Base-by-base conservation (phyloP, 768 basidiomycete genomes). In the Harrya chromipes region DNA sequence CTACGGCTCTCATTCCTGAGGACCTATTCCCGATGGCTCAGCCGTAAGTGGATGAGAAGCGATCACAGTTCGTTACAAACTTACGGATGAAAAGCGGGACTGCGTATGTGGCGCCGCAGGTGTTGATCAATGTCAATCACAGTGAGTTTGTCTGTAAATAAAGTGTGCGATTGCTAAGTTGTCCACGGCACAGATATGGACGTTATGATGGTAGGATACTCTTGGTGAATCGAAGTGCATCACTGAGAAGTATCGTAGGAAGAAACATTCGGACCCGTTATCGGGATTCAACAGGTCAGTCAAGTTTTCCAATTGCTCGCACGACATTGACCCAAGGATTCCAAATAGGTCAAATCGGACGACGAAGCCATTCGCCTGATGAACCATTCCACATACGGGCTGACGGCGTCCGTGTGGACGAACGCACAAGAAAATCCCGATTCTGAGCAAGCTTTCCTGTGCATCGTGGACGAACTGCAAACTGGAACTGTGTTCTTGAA, bases 351-450 rank as follows among this genome's bases (percentile, higher is more conserved):
- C 19, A 73, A 78, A 9, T 83, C 83, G 0, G 97, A 97, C 64
- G 87, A 85, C 39, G 92, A 95, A 64, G 97, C 97, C 1, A 71
- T 97, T 48, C 65, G 69, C 16, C 79, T 98, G 27, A 99, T 99
- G 90, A 98, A 99, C 67, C 94, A 98, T 66, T 97, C 94, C 14
- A 82, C 81, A 0, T 98, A 94, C 63, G 97, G 97, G 13, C 76
- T 99, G 19, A 99, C 95, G 2, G 92, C 91, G 4, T 94, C 92
- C 16, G 67, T 99, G 27, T 99, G 95, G 97, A 97, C 97, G 1
- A 80, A 90, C 58, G 79, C 75, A 0, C 75, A 78, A 24, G 70
- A 69, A 4, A 78, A 83, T 49, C 66, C 75, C 0, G 78, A 78
- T n/a, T 90, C 88, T 0, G 78, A 87, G 53, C 61, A 68, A 3